Evolutionary conservation across 306 rosid species (phyloP).

Genomic region (Hippophae tibetana): DNA sequence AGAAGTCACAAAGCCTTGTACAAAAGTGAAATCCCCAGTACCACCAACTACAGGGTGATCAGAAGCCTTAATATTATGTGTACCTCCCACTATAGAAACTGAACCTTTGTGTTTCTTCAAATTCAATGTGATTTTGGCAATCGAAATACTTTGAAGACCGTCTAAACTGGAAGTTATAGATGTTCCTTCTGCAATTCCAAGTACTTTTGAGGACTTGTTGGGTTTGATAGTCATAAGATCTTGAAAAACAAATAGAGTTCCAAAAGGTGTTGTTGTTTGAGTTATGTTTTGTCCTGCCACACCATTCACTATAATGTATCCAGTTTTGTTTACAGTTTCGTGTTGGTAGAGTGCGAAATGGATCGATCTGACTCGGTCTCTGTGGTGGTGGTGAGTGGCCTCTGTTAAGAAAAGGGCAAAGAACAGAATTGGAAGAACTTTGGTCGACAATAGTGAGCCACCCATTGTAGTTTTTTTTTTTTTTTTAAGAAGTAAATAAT

Average conservation of each 20-base stretch:
- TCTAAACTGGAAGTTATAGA: slow-evolving; percentile 55
- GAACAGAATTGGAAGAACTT: slow-evolving; percentile 8
- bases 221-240: slow-evolving; percentile 46
- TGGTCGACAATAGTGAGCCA: background rate
- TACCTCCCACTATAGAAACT: slow-evolving; percentile 50
- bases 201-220: slow-evolving; percentile 36
- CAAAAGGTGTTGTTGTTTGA: slow-evolving; percentile 56
- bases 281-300: slow-evolving; percentile 25
- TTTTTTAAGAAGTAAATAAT: too few species aligned
- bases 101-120: slow-evolving; percentile 47
- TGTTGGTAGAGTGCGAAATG: slow-evolving; percentile 64
- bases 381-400: slow-evolving; percentile 12
- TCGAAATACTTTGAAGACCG: slow-evolving; percentile 49
- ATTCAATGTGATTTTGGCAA: slow-evolving; percentile 50
- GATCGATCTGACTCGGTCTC: slow-evolving; percentile 36
- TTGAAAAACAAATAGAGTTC: slow-evolving; percentile 50
- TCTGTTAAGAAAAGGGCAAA: slow-evolving; percentile 11
- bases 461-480: slow-evolving; percentile 16
- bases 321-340: slow-evolving; percentile 65
- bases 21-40: slow-evolving; percentile 63
- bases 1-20: slow-evolving; percentile 57
- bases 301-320: slow-evolving; percentile 47
- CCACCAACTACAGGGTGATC: slow-evolving; percentile 74
- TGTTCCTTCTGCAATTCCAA: slow-evolving; percentile 57
- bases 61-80: slow-evolving; percentile 34